A percentile compares a stretch with the other conserved stretches of the same genome.
Conservation (phyloP, 768 basidiomycete species). For the Kwoniella europaea region DNA sequence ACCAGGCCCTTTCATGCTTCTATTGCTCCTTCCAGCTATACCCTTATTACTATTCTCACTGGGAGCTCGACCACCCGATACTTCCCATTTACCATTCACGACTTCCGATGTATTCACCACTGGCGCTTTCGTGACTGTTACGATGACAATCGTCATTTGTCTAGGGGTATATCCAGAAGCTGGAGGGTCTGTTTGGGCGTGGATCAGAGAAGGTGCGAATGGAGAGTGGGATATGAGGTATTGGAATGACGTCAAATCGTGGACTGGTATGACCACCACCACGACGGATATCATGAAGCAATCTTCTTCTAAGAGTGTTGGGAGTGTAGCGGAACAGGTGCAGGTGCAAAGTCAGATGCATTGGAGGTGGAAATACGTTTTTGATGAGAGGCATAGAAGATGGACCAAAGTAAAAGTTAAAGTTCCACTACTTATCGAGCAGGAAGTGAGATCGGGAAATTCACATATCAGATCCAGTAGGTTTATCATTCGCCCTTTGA, state of each 20-base stretch:
- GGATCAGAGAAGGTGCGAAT: constrained; percentile 28
- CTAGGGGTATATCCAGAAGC: constrained; percentile 42
- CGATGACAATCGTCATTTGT: constrained; percentile 38
- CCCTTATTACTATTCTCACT: constrained; percentile 44
- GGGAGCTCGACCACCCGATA: constrained; percentile 47
- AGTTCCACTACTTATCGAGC: background rate
- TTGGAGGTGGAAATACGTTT: background rate
- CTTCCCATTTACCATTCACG: constrained; percentile 38
- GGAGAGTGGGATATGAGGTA: constrained; percentile 3
- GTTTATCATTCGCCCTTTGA: background rate
- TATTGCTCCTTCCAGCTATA: constrained; percentile 41
- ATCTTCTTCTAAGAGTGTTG: background rate
- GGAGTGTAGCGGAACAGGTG: background rate
- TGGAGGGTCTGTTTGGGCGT: constrained; percentile 26
- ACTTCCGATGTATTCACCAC: constrained; percentile 43
- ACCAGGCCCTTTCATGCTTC: constrained; percentile 44
- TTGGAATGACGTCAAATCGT: background rate
- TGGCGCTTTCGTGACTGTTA: constrained; percentile 38
- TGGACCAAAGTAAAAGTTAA: constrained; percentile 14
- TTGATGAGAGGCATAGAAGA: constrained; percentile 1
- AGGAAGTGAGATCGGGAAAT: background rate
- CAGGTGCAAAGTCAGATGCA: background rate
- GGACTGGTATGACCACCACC: background rate
- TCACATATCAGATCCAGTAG: background rate
- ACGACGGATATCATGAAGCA: background rate